Conservation (phyloP, 139 green algal species). For the Chlamydomonas sp. region DNA sequence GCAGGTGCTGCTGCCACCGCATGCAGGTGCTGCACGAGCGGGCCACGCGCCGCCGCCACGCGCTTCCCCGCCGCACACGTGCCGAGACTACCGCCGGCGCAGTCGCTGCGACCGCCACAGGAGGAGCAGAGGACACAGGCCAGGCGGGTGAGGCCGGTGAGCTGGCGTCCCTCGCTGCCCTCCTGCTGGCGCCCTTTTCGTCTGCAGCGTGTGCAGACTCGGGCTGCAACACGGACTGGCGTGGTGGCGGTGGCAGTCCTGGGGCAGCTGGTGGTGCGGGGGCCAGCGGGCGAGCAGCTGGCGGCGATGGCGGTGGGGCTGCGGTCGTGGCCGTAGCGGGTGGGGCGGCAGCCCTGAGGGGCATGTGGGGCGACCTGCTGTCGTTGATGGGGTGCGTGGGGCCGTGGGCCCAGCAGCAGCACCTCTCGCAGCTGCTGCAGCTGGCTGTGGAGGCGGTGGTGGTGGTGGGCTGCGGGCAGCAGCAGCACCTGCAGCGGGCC, state of each 20-base stretch:
- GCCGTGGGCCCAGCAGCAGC: neutral
- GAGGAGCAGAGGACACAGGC: neutral
- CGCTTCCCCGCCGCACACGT: neutral
- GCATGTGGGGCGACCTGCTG: slow-evolving; percentile 1
- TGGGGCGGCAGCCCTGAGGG: too few relatives aligned
- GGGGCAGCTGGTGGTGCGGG: neutral
- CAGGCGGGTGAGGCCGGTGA: neutral
- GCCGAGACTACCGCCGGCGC: slow-evolving; percentile 4
- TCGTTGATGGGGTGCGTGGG: slow-evolving; percentile 17
- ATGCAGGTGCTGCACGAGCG: slow-evolving; percentile 31
- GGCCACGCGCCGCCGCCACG: neutral
- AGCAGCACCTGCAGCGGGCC: neutral
- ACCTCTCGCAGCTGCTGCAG: slow-evolving; percentile 10
- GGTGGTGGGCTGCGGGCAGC: neutral
- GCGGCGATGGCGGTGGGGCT: neutral
- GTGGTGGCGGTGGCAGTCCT: neutral
- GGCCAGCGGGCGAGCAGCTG: neutral
- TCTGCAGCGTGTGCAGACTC: neutral
- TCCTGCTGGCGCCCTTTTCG: slow-evolving; percentile 20
- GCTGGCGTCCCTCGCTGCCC: neutral
- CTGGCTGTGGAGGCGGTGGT: neutral
- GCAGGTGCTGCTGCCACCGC: slow-evolving; percentile 18
- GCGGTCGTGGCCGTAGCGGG: neutral
- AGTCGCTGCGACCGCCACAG: neutral
- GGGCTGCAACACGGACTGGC: too few relatives aligned